Conservation (phyloP, 805 yeast genomes). For the Metschnikowia dekortorum region DNA sequence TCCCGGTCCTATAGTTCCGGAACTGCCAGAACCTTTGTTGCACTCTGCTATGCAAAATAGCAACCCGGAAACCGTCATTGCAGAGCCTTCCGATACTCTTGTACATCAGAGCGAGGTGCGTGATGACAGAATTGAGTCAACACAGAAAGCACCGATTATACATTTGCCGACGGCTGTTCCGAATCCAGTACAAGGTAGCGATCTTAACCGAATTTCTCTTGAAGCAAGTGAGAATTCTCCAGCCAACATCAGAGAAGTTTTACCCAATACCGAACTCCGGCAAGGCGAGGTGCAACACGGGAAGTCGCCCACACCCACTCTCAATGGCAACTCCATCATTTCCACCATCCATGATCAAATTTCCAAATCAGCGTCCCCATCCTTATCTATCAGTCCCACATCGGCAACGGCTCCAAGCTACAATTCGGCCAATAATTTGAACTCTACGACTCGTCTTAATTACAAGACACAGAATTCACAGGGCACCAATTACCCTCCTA, state of each 20-base stretch:
- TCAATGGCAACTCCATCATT: slow-evolving; percentile 8
- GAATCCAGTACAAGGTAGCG: not conserved
- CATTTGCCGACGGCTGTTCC: not conserved
- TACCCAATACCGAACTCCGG: not conserved
- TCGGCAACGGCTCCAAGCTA: not conserved
- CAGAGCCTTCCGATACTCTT: not conserved
- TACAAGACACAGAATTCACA: not conserved
- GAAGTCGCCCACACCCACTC: not conserved
- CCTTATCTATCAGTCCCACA: not conserved
- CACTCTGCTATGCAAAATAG: not conserved
- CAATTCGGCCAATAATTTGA: not conserved
- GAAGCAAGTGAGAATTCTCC: not conserved
- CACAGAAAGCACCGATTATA: not conserved
- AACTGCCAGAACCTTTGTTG: not conserved
- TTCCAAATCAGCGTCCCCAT: slow-evolving; percentile 9
- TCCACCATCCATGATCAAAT: slow-evolving; percentile 9
- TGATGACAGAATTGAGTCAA: not conserved
- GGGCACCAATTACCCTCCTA: not conserved
- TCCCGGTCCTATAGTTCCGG: not conserved
- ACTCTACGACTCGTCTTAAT: not conserved
- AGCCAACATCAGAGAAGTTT: not conserved
- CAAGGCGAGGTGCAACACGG: not conserved
- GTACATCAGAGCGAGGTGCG: not conserved
- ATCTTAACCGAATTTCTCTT: not conserved
- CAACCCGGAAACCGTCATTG: not conserved